phyloP scores from a whole-genome alignment of 1,284 basidiomycete species.

The Tausonia pullulans region DNA sequence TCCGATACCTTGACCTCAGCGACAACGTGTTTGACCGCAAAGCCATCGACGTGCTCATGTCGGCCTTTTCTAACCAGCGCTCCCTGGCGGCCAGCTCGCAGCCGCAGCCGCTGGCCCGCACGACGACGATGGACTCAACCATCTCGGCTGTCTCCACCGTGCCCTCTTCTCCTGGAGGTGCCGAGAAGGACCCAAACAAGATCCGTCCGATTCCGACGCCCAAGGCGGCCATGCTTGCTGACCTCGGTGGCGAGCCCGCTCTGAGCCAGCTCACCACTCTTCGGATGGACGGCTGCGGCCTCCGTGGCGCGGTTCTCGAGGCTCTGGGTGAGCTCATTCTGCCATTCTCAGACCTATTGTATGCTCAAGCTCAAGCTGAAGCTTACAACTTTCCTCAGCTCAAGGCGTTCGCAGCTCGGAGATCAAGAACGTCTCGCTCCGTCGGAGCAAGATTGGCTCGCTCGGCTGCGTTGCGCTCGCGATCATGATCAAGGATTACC shows the following conservation, averaged over 20 bases:
- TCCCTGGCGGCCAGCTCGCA: neutral
- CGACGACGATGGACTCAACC: neutral
- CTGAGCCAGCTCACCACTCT: slow-evolving; percentile 43
- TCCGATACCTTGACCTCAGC: slow-evolving; percentile 80
- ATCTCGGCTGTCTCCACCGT: neutral
- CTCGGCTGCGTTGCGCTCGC: slow-evolving; percentile 81
- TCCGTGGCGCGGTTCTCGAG: slow-evolving; percentile 62
- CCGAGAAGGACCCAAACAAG: slow-evolving; percentile 12
- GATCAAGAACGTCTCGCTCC: slow-evolving; percentile 71
- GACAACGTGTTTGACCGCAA: slow-evolving; percentile 77
- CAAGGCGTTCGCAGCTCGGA: slow-evolving; percentile 69
- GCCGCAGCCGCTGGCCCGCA: neutral
- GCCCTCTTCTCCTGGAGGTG: slow-evolving; percentile 15
- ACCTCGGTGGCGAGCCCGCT: neutral
- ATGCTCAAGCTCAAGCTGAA: neutral
- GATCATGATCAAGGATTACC: slow-evolving; percentile 89
- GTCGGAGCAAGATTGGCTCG: slow-evolving; percentile 70
- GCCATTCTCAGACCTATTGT: neutral
- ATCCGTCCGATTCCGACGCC: no score
- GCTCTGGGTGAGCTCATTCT: slow-evolving; percentile 50
- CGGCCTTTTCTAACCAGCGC: neutral
- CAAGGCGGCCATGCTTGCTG: neutral
- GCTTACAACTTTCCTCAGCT: slow-evolving; percentile 38
- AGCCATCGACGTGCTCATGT: slow-evolving; percentile 51
- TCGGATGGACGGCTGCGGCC: slow-evolving; percentile 66